Base-by-base conservation (phyloP, 352 stramenopile species). In the Globisporangium carolinianum region DNA sequence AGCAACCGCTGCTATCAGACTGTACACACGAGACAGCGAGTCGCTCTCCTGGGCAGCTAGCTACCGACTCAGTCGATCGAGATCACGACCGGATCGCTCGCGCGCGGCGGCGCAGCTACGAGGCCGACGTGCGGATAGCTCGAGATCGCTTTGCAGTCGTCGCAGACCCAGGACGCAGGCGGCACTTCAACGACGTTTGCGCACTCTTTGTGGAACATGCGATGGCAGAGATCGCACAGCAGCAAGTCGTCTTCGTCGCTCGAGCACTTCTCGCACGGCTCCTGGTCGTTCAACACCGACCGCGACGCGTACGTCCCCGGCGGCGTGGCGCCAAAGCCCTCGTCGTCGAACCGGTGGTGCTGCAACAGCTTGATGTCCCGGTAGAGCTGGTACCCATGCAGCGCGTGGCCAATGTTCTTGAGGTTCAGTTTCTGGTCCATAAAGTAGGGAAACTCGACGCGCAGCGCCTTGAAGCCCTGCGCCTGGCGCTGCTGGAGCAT, bases 141-240 rank as follows among this genome's bases (percentile, higher is more conserved):
- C 48, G 76, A 69, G 18, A 91, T 66, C 56, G 71, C 81, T 69
- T 84, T 87, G 67, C 83, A 93, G 9, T 73, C 71, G 55, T 66
- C 68, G 63, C 83, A 93, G 55, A 93, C 79, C 83, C 83, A 93
- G 7, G 79, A 91, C 10, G 83, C 80, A 4, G 81, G 79, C 42
- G 83, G 83, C 15, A 93, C 61, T 65, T 89, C 79, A 11, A 81
- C 63, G 73, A 91, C 86, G 63, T 86, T 84, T 61, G 87, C 79
- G 57, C 83, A 93, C 60, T 87, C 76, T 61, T 79, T 87, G 72
- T 93, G 83, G 61, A 91, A 93, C 76, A 88, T 78, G 55, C 83
- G 73, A 67, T 89, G 82, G 62, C 83, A 93, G 65, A 87, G 76
- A 71, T 93, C 83, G 53, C 83, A 93, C 18, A 93, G 65, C 42